Evolutionary conservation across 352 stramenopile species (phyloP), one percentile per base, ranked within the genome.

Genomic region (Phytophthora macrochlamydospora): DNA sequence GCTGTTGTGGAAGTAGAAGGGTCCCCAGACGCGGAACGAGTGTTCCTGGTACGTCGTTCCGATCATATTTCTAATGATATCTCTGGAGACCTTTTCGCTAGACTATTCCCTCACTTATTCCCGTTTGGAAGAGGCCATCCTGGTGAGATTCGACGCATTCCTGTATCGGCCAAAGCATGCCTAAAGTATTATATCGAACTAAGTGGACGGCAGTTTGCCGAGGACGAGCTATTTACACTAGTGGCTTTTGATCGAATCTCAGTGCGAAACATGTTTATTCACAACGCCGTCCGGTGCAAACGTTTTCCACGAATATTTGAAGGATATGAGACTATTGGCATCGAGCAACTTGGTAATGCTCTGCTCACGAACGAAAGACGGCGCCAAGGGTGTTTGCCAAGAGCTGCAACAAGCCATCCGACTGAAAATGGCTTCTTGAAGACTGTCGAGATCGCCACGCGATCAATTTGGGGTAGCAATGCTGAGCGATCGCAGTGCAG

Each of bases 221-320:
- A 69, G 24, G 18, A 69, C 43, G 53, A 63, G 48, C 38, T 62
- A 1, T 69, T 69, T 45, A 32, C 37, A 30, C 38, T 69, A 48
- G 31, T 58, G 1, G 56, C 46, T 3, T 69, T 69, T 30, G 54
- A 63, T 24, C 29, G 38, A 2, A 32, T 69, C 31, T 62, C 61
- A 4, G 12, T 59, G 53, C 38, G 28, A 24, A 56, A 56, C 9
- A 65, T 69, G 61, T 63, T 52, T 24, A 49, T 29, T 32, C 30
- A 59, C 5, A 58, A 44, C 38, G 11, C 30, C 7, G 7, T 65
- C 2, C 40, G 32, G 2, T 65, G 50, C 2, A 33, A 66, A 38
- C 42, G 59, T 0, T 58, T 48, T 32, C 57, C 57, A 8, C 8
- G 11, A 2, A 14, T 58, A 2, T 57, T 54, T 2, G n/a, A 61